Percentiles rank a stretch among this genome's conserved stretches.
Conservation (phyloP, 2,329 filamentous ascomycete genomes). For the Emericellopsis cladophorae region DNA sequence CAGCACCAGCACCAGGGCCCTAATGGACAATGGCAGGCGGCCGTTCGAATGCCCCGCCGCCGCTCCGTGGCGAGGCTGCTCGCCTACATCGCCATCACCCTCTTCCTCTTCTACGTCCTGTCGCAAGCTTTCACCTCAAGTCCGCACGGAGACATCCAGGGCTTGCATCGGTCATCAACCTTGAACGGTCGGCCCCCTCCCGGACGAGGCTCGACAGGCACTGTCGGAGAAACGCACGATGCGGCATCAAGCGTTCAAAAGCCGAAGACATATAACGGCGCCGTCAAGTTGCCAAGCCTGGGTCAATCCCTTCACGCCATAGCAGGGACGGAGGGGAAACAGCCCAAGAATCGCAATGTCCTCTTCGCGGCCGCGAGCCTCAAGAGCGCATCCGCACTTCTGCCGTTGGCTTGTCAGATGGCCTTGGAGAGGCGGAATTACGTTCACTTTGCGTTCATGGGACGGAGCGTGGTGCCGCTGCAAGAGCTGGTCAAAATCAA, state of each 20-base stretch:
- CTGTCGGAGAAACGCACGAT: neutral
- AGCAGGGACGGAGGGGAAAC: conserved; percentile 35
- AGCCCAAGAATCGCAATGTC: conserved; percentile 51
- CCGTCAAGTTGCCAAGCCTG: conserved; percentile 56
- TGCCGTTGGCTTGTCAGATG: conserved; percentile 86
- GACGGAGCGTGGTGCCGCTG: conserved; percentile 56
- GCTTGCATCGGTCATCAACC: too few species aligned
- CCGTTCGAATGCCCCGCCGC: conserved; percentile 28
- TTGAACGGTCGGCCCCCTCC: too few species aligned
- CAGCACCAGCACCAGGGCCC: conserved; percentile 7
- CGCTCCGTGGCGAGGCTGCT: conserved; percentile 40
- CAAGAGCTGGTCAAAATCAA: conserved; percentile 64
- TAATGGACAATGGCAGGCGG: conserved; percentile 25
- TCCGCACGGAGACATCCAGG: too few species aligned
- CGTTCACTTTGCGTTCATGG: conserved; percentile 74
- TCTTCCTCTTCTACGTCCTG: conserved; percentile 13
- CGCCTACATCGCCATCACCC: conserved; percentile 29
- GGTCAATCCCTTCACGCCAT: conserved; percentile 49
- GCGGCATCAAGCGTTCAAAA: conserved; percentile 5
- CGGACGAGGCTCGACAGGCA: neutral
- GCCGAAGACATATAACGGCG: conserved; percentile 50
- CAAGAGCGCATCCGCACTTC: conserved; percentile 56
- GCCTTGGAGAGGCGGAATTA: conserved; percentile 51
- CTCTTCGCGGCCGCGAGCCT: conserved; percentile 69
- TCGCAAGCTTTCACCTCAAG: neutral